Percentiles rank a stretch among this genome's conserved stretches.
These are phyloP conservation scores for Salix arbutifolia DNA, from an alignment of 345 rosid genomes.

Conservation along the genomic window DNA sequence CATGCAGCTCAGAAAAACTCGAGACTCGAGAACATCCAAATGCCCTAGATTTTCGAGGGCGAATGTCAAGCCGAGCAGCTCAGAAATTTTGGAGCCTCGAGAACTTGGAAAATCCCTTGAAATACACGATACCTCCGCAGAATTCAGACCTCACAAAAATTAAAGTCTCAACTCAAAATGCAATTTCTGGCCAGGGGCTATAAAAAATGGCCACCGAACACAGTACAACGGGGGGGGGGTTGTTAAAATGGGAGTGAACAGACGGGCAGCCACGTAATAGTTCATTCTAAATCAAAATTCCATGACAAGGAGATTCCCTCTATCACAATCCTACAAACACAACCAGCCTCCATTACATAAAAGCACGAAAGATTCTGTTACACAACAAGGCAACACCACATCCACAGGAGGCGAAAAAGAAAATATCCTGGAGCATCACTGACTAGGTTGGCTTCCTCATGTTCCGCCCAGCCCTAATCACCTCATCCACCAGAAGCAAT, in stretches of 20 bases:
- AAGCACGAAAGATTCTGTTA: background rate
- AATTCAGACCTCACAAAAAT: background rate
- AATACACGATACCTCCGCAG: background rate
- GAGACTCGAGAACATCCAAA: background rate
- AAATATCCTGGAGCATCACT: background rate
- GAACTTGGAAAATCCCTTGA: background rate
- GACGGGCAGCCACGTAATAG: background rate
- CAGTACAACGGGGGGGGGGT: background rate
- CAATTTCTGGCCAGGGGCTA: background rate
- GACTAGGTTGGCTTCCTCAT: slow-evolving; percentile 86
- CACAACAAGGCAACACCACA: background rate
- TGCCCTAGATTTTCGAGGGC: background rate
- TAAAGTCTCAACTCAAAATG: background rate
- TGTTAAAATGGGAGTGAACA: background rate
- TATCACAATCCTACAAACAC: background rate
- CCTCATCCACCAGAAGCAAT: slow-evolving; percentile 92
- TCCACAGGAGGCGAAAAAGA: background rate
- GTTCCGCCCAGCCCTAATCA: slow-evolving; percentile 91
- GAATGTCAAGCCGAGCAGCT: too few species aligned
- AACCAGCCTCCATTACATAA: slow-evolving; percentile 9
- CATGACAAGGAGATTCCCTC: slow-evolving; percentile 1
- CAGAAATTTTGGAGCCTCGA: too few species aligned
- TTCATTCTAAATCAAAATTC: slow-evolving; percentile 11
- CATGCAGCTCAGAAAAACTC: background rate
- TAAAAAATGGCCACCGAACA: background rate